A percentile compares a stretch with the other conserved stretches of the same genome.
These are phyloP conservation scores for Starmerella ratchasimensis DNA, from an alignment of 805 yeast genomes.

Conservation along the genomic window DNA sequence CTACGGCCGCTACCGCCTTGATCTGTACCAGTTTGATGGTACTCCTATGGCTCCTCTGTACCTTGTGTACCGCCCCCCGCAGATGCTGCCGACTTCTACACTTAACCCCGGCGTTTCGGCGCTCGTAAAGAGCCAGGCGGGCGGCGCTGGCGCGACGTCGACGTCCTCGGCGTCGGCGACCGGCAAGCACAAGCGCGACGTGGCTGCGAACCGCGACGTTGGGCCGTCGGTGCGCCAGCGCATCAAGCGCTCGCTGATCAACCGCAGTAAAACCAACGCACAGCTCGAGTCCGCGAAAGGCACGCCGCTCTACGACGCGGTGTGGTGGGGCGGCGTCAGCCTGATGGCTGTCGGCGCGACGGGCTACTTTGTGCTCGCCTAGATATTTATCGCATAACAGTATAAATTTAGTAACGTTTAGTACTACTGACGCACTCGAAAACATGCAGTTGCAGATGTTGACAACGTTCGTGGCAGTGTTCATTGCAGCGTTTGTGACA, in stretches of 20 bases:
- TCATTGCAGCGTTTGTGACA: no score
- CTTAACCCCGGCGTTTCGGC: constrained; percentile 48
- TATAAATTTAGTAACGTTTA: no score
- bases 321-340: constrained; percentile 32
- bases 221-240: constrained; percentile 21
- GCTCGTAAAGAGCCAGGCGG: constrained; percentile 27
- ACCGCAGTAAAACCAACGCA: constrained; percentile 68
- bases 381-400: constrained; percentile 13
- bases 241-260: constrained; percentile 64
- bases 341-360: constrained; percentile 28
- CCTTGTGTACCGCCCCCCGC: constrained; percentile 83
- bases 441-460: no score
- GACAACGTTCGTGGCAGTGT: no score
- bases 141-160: neutral
- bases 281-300: constrained; percentile 12
- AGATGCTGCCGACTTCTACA: constrained; percentile 89
- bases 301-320: constrained; percentile 17
- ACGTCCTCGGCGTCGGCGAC: neutral
- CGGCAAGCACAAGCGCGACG: neutral
- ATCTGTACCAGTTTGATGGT: constrained; percentile 60
- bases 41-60: constrained; percentile 73
- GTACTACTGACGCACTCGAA: no score
- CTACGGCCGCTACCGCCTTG: constrained; percentile 69
- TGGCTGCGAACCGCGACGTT: constrained; percentile 7
- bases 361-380: no score